A percentile compares a stretch with the other conserved stretches of the same genome.
Evolutionary conservation across 2,329 filamentous ascomycete genomes (phyloP).

Genomic region (Botryotinia globosa): DNA sequence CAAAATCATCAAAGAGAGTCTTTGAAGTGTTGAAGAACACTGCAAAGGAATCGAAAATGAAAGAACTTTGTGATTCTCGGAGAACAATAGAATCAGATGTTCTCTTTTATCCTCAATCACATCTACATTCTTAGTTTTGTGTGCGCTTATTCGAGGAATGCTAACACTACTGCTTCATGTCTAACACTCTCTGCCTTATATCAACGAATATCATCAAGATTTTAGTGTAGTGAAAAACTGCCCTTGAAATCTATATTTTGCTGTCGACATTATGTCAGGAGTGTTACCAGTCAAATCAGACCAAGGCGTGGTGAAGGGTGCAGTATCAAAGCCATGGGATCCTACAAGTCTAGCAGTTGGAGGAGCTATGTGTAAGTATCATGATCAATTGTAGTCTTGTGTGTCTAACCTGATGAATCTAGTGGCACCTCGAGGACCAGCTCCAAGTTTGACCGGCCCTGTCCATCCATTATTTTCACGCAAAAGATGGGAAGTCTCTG

Average conservation of each 20-base stretch:
- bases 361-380: constrained; percentile 6
- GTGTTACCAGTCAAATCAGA: neutral
- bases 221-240: neutral
- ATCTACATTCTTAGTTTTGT: neutral
- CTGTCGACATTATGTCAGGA: neutral
- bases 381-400: neutral
- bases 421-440: neutral
- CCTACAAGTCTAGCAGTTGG: constrained; percentile 12
- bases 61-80: neutral
- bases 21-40: neutral
- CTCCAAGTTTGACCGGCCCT: constrained; percentile 17
- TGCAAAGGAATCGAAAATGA: neutral
- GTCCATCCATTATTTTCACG: constrained; percentile 26
- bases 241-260: neutral
- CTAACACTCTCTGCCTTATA: neutral
- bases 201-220: neutral
- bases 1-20: neutral
- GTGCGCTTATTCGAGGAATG: neutral
- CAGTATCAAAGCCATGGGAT: constrained; percentile 11
- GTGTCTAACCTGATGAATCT: neutral
- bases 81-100: neutral
- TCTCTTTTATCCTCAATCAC: neutral
- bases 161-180: neutral
- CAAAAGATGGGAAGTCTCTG: constrained; percentile 26
- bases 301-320: neutral